Evolutionary conservation across 495 filamentous ascomycete species (phyloP), one percentile per base, ranked within the genome.

Genomic region (Tuber aestivum): DNA sequence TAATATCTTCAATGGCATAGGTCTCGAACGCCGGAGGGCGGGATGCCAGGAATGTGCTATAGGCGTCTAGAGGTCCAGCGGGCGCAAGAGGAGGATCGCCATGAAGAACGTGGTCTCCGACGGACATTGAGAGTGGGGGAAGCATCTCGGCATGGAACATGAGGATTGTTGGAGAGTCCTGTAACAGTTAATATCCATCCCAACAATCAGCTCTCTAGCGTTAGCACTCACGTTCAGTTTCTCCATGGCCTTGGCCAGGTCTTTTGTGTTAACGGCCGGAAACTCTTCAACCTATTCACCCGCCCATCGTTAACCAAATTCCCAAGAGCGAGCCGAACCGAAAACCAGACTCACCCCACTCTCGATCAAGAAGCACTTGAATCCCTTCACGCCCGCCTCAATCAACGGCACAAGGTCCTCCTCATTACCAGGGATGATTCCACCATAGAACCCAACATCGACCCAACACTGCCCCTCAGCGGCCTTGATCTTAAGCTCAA

Each of bases 141-240:
- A 97, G 90, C 94, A 97, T 97, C 85, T 99, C 95, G 32, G 95
- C 95, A 81, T 99, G 95, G 85, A 99, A 99, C 95, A 99, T 97
- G 68, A 98, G 86, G 0, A 93, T 95, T 23, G 95, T 99, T 69
- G 92, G 87, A 42, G 76, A 71, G 27, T 35, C 56, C 56, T 65
- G 14, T 32, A 20, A 14, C 27, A 35, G 20, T 71, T n/a, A 71
- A 71, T 45, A 45, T 12, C 4, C 7, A 20, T 32, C 56, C 74
- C 35, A 70, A 38, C 12, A n/a, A 20, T 21, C 32, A 32, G 27
- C 27, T 35, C 44, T 72, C 35, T 3, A 45, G 35, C 27, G 14
- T 32, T 35, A 65, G 56, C 14, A 7, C 85, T 83, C 77, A 92
- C 90, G 56, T 91, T 91, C 72, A 99, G 87, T 69, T 91, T 92